phyloP scores from a whole-genome alignment of 352 stramenopile species.

The Phytopythium vexans region DNA sequence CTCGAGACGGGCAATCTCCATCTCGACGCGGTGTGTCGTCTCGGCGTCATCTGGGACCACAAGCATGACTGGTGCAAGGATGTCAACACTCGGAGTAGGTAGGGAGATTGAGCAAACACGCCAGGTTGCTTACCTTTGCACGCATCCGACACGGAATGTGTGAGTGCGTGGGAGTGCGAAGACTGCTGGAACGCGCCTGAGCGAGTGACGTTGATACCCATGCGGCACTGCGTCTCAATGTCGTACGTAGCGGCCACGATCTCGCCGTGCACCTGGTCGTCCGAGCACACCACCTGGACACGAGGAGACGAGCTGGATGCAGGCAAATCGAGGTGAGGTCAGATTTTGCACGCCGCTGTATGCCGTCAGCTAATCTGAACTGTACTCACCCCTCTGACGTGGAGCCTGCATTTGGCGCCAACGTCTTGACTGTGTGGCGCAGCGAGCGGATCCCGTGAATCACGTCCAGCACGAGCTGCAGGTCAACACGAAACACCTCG shows the following conservation, averaged over 20 bases:
- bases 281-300: conserved; percentile 32
- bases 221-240: conserved; percentile 43
- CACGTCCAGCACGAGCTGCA: conserved; percentile 77
- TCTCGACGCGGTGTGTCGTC: conserved; percentile 55
- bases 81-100: background rate
- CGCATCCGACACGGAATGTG: conserved; percentile 49
- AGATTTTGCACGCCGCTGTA: too few species aligned
- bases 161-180: conserved; percentile 28
- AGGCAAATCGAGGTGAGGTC: background rate
- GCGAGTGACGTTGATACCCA: conserved; percentile 22
- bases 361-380: conserved; percentile 2
- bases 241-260: conserved; percentile 36
- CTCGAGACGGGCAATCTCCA: conserved; percentile 58
- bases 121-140: conserved; percentile 31
- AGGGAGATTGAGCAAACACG: background rate
- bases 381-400: conserved; percentile 17
- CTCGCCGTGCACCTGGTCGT: conserved; percentile 19
- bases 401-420: conserved; percentile 40
- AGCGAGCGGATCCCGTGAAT: conserved; percentile 94
- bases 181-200: background rate
- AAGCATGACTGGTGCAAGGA: conserved; percentile 42
- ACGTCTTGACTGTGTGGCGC: conserved; percentile 67
- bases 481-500: background rate
- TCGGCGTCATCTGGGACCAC: conserved; percentile 61
- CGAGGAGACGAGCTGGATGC: background rate